Percentiles rank a stretch among this genome's conserved stretches.
These are phyloP conservation scores for Panaeolus papilionaceus DNA, from an alignment of 768 basidiomycete species.

Conservation along the genomic window DNA sequence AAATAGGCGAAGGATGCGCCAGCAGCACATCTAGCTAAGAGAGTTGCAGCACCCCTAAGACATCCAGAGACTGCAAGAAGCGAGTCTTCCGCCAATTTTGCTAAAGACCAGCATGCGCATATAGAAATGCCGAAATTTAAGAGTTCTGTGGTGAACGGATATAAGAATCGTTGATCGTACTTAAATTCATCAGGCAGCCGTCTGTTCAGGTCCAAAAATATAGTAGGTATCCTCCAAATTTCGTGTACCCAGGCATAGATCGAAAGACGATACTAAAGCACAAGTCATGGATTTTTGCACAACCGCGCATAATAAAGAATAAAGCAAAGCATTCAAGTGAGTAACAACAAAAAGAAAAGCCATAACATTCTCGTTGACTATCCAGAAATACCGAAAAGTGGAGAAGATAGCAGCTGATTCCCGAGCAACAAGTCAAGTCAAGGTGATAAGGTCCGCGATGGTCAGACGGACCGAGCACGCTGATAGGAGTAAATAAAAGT, in stretches of 20 bases:
- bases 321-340: no score
- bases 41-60: background rate
- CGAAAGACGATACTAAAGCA: no score
- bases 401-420: background rate
- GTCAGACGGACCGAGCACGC: background rate
- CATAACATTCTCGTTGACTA: no score
- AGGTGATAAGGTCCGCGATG: background rate
- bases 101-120: background rate
- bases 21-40: background rate
- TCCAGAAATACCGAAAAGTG: background rate
- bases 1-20: background rate
- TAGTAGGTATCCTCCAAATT: background rate
- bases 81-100: background rate
- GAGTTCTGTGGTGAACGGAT: background rate
- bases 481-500: background rate
- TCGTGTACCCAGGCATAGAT: no score
- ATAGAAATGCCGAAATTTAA: conserved; percentile 8
- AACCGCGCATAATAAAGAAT: no score
- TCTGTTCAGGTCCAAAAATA: background rate
- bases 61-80: background rate
- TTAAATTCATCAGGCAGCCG: background rate
- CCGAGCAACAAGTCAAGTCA: background rate
- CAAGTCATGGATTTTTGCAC: no score
- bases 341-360: background rate
- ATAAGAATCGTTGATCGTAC: conserved; percentile 9